Conservation (phyloP, 129 eudicot species). For the Flaveria linearis region DNA sequence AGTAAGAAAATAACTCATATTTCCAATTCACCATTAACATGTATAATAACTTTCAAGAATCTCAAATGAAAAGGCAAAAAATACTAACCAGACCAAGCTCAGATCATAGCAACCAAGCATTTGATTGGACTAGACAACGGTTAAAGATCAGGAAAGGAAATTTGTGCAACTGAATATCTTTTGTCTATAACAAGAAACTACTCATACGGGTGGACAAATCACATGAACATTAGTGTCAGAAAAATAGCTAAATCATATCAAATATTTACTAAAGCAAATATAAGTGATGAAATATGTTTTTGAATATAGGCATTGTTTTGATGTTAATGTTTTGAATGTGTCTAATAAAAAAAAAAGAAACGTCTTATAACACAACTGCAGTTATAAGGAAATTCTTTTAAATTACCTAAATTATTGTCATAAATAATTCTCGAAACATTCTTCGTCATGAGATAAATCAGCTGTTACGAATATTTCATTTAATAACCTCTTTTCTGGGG, state of each 20-base stretch:
- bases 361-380: background rate
- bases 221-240: background rate
- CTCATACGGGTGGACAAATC: background rate
- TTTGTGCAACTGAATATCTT: background rate
- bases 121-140: background rate
- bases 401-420: background rate
- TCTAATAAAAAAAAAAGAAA: background rate
- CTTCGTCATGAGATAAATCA: slow-evolving; percentile 1
- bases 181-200: background rate
- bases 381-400: background rate
- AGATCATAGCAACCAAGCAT: background rate
- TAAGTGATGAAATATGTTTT: background rate
- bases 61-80: background rate
- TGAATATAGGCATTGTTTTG: background rate
- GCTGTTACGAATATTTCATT: background rate
- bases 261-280: background rate
- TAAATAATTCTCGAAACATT: background rate
- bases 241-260: background rate
- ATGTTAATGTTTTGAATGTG: background rate
- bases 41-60: background rate
- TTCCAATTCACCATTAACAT: background rate
- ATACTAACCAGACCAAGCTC: background rate
- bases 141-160: background rate
- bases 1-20: slow-evolving; percentile 7
- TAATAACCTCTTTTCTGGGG: background rate